Base-by-base conservation (phyloP, 176 grass and related monocot genomes). In the Microstegium vimineum region DNA sequence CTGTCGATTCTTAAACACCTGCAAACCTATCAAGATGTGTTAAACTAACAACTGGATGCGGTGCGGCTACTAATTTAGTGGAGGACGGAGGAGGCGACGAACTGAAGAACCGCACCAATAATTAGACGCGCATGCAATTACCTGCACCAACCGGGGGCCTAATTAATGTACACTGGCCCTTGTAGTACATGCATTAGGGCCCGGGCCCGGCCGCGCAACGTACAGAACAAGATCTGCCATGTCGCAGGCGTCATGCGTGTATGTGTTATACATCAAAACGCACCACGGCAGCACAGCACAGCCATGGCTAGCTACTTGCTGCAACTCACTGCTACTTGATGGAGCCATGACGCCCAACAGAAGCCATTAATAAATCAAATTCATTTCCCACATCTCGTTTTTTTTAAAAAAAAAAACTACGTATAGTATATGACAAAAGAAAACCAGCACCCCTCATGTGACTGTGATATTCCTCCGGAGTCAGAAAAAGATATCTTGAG, bases 191-290 rank as follows among this genome's bases (percentile, higher is more conserved):
- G 49, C 35, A 36, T 56, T 59, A 41, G 71, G 28, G 67, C 8
- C n/a, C n/a, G n/a, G n/a, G n/a, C n/a, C 3, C 9, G 22, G 31
- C 40, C 1, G 8, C 67, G 28, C 74, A 74, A 83, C n/a, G n/a
- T n/a, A n/a, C 78, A 49, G 37, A 86, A 86, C 74, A 89, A 83
- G 67, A 83, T 86, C 47, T 83, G 88, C 74, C 83, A 90, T 83
- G 79, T 74, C n/a, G 67, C 57, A 64, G 62, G 70, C 77, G 75
- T 15, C 4, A 49, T 6, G 51, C 51, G 22, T 54, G 51, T 60
- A 71, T 87, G n/a, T n/a, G n/a, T n/a, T n/a, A n/a, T 81, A 76
- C 78, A 67, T 87, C 60, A 66, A 60, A 34, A 33, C 43, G 28
- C 66, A 32, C 45, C 66, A 12, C 18, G 32, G 15, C n/a, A n/a